Base-by-base conservation (phyloP, 495 filamentous ascomycete genomes). In the Hypoxylon rickii region DNA sequence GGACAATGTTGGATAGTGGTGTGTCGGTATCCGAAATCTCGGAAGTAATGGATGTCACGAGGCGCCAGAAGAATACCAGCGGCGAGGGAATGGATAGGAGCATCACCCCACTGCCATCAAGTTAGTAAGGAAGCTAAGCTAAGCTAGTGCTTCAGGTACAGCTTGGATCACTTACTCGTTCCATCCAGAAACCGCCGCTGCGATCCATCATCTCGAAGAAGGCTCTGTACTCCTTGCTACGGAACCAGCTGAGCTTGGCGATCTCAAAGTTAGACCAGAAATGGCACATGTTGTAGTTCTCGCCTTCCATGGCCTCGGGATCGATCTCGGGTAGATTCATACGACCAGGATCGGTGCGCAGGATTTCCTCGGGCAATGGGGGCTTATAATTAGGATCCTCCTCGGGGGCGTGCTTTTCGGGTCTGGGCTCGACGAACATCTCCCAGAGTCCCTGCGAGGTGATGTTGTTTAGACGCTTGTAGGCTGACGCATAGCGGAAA, bases 221-320 rank as follows among this genome's bases (percentile, higher is more conserved):
- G 40, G 97, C 94, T 69, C 95, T 89, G 70, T 99, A 99, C 63
- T 87, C 86, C 72, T 96, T 90, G 76, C 91, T 96, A 61, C 94
- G 84, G 83, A 97, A 97, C 80, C 90, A 99, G 76, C 89, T 87
- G 45, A 99, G 79, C 46, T 86, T 84, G 15, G 94, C 94, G 74
- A 99, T 99, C 74, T 99, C 94, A 52, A 99, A 99, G 70, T 99
- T 99, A 78, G 90, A 96, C 94, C 94, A 99, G 80, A 97, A 99
- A 79, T 99, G 94, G 74, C 94, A 99, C 94, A 99, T 99, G 78
- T 99, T 99, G 77, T 99, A 99, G 58, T 82, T 88, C 66, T 99
- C 94, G 52, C 90, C 89, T 67, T 97, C 95, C 94, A 99, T 99
- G 13, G 87, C 85, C 66, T 97, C 95, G 0, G 86, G 83, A 68